Base-by-base conservation (phyloP, 768 basidiomycete species). In the Clitopilus passeckerianus region DNA sequence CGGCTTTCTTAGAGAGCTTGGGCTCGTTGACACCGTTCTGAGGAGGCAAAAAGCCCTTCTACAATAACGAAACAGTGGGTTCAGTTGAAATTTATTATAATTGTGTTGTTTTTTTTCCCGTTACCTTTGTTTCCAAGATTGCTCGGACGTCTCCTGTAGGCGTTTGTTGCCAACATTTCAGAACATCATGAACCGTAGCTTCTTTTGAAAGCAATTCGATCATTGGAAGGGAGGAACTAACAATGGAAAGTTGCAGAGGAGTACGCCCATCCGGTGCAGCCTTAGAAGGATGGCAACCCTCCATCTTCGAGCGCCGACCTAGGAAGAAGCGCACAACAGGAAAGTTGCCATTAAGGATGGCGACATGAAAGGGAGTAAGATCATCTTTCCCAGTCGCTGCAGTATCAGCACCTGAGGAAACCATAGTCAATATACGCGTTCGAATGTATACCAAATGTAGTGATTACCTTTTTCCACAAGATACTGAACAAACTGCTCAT, bases 171-270 rank as follows among this genome's bases (percentile, higher is more conserved):
- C 72, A 76, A 55, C 72, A 74, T 37, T 68, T 64, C 57, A 73
- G 69, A 22, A 75, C 75, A 46, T 76, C 71, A 57, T 75, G 74
- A 33, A 74, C 73, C 8, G 75, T 74, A 8, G 75, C 76, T 60
- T 77, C 68, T 57, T 74, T 75, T 16, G 72, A 65, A 52, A 77
- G 60, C 58, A 76, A 67, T 35, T 72, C 64, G 15, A 75, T 67
- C 34, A 72, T 70, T 22, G 67, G 59, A 37, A 64, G 64, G 1
- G 57, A 62, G 23, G 66, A 60, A 56, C 73, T 69, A 20, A 65
- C 64, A 59, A 77, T 70, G 14, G 75, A 74, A 30, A 77, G 63
- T 60, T 75, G 73, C 56, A 75, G 66, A 30, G 74, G 75, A 0
- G 74, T 74, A 14, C 67, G 68, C 5, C 73, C 74, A 59, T 73